phyloP scores from a whole-genome alignment of 352 stramenopile genomes.

The Thalassiosira delicatula region DNA sequence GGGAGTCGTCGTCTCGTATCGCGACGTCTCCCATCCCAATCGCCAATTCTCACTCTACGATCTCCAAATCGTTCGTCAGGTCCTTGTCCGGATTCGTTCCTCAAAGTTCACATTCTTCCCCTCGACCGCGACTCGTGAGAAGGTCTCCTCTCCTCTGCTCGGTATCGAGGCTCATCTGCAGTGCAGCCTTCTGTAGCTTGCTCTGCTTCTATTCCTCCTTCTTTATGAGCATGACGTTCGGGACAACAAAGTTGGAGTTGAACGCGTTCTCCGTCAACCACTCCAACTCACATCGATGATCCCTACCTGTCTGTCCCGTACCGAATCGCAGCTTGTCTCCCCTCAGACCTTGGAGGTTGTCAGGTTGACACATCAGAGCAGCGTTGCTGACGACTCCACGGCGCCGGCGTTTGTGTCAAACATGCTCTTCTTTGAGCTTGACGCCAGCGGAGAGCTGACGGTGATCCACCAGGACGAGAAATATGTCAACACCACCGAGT shows the following conservation, averaged over 20 bases:
- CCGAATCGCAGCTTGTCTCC: too few species aligned
- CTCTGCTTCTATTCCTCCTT: slow-evolving; percentile 79
- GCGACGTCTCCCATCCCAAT: slow-evolving; percentile 25
- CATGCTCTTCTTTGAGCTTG: too few species aligned
- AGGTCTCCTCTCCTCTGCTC: slow-evolving; percentile 43
- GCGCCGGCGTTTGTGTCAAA: too few species aligned
- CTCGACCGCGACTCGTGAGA: slow-evolving; percentile 34
- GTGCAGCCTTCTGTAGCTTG: slow-evolving; percentile 74
- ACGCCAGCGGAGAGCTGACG: too few species aligned
- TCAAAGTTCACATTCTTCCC: slow-evolving; percentile 58
- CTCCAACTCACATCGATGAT: slow-evolving; percentile 55
- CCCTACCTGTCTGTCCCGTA: too few species aligned
- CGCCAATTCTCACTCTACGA: slow-evolving; percentile 71
- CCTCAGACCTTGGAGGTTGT: too few species aligned
- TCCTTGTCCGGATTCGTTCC: slow-evolving; percentile 70
- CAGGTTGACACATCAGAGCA: too few species aligned
- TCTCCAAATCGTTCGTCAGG: slow-evolving; percentile 70
- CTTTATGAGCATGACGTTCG: slow-evolving; percentile 81
- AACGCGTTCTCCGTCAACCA: slow-evolving; percentile 66
- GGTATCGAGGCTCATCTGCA: slow-evolving; percentile 67
- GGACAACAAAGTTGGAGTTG: slow-evolving; percentile 77
- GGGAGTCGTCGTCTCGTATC: neutral
- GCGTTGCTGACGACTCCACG: too few species aligned
- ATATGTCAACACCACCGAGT: too few species aligned
- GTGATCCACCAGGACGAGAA: too few species aligned